Percentiles rank a stretch among this genome's conserved stretches.
Evolutionary conservation across 768 basidiomycete genomes (phyloP).

Genomic region (Tephrocybe sp.): DNA sequence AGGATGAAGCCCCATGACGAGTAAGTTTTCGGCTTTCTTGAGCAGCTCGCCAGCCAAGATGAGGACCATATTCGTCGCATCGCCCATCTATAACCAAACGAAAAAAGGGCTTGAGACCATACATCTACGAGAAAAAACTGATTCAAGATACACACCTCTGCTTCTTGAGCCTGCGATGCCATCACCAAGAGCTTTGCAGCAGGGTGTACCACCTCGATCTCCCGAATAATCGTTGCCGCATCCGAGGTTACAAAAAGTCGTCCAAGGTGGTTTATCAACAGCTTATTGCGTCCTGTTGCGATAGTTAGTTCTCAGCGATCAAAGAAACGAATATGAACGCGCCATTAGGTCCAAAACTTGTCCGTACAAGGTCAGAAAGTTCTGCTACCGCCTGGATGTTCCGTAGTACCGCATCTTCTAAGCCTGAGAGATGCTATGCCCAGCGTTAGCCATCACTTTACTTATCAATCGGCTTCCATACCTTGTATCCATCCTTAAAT

Average conservation of each 20-base stretch:
- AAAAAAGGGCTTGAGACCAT: constrained; percentile 1
- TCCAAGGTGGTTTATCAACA: constrained; percentile 96
- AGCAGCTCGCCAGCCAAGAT: constrained; percentile 94
- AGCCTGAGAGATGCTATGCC: constrained; percentile 71
- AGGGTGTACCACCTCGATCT: constrained; percentile 98
- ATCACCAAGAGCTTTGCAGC: constrained; percentile 99
- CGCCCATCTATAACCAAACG: constrained; percentile 80
- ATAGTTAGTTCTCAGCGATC: background rate
- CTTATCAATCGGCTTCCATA: constrained; percentile 21
- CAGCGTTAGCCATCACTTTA: constrained; percentile 5
- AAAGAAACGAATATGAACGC: constrained; percentile 28
- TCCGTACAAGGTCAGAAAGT: constrained; percentile 90
- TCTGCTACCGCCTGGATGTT: constrained; percentile 97
- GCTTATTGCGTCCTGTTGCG: constrained; percentile 84
- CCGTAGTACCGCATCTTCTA: constrained; percentile 96
- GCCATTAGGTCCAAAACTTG: constrained; percentile 97
- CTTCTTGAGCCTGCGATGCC: constrained; percentile 95
- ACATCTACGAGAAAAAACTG: background rate
- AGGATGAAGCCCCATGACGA: constrained; percentile 96
- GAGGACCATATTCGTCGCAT: constrained; percentile 92
- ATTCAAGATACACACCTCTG: constrained; percentile 61
- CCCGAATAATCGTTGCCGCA: constrained; percentile 97
- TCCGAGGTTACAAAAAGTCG: constrained; percentile 96
- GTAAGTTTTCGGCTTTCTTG: constrained; percentile 87
- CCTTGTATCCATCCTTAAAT: constrained; percentile 98